Evolutionary conservation across 352 stramenopile species (phyloP), one percentile per base, ranked within the genome.

Genomic region (Pythium phragmitis): DNA sequence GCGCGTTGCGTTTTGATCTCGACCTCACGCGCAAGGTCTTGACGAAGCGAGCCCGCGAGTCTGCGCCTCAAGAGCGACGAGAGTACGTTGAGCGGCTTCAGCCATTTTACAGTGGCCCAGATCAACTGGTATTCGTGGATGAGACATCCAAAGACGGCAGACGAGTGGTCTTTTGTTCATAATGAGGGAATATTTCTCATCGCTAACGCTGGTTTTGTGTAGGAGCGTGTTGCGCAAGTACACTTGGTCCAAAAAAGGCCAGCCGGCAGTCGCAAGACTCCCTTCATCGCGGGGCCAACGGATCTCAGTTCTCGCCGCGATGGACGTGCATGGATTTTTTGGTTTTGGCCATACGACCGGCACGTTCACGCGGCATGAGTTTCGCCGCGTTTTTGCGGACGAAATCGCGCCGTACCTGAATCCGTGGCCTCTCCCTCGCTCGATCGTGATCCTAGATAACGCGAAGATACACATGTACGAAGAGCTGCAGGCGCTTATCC

Each of bases 401-500:
- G 7, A 30, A 17, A 26, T 63, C 5, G 21, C 28, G 0, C 57
- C 46, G 2, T 17, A 63, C 8, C 54, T 79, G 0, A 76, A 79
- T 49, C 61, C 68, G 12, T 76, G 65, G 54, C 65, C 65, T 5
- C 43, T 65, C 5, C 65, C 68, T 12, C 53, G 60, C 17, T 79
- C 56, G 1, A 72, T 76, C 43, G 69, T 74, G 2, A 70, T 98
- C 9, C 28, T 72, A 13, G 57, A 70, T 23, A 71, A 68, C 41
- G 60, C 72, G 5, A 73, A 68, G 7, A 88, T 96, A 3, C 77
- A 98, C 33, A n/a, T n/a, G 45, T 50, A 50, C 21, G 9, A 8
- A 23, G 17, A 50, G 45, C 19, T 50, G 45, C n/a, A n/a, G n/a
- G n/a, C n/a, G n/a, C n/a, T n/a, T n/a, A n/a, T n/a, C n/a, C n/a